Evolutionary conservation across 1,139 yeast species (phyloP).

Genomic region (Blastobotrys proliferans): DNA sequence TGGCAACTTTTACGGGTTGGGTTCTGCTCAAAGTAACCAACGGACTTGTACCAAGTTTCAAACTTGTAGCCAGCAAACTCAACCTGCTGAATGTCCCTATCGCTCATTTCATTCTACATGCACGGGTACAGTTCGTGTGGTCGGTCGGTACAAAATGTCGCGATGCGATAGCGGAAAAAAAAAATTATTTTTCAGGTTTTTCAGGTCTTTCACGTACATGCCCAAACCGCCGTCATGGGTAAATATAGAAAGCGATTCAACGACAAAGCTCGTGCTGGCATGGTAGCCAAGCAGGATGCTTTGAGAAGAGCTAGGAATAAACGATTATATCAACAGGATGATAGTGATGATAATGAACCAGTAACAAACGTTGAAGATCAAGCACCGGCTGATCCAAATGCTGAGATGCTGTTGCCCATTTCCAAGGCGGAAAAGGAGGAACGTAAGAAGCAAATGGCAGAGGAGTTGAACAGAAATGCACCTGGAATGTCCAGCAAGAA

Average conservation of each 20-base stretch:
- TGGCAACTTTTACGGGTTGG: not conserved
- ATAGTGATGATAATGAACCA: slow-evolving; percentile 1
- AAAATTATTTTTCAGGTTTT: not conserved
- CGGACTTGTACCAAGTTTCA: slow-evolving; percentile 82
- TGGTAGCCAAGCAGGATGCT: slow-evolving; percentile 75
- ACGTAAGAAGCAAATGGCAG: slow-evolving; percentile 62
- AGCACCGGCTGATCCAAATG: slow-evolving; percentile 47
- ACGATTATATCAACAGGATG: slow-evolving; percentile 28
- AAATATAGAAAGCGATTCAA: slow-evolving; percentile 76
- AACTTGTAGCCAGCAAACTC: slow-evolving; percentile 62
- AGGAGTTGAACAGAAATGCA: slow-evolving; percentile 56
- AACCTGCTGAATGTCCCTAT: slow-evolving; percentile 59
- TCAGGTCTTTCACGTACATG: too few relatives aligned
- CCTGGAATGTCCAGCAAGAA: slow-evolving; percentile 69
- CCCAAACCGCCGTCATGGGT: too few relatives aligned
- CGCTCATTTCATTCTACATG: slow-evolving; percentile 8
- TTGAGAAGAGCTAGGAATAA: slow-evolving; percentile 63
- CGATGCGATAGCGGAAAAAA: not conserved
- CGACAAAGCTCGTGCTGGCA: slow-evolving; percentile 82
- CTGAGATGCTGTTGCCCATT: slow-evolving; percentile 52
- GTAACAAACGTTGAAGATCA: slow-evolving; percentile 8
- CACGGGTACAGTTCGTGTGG: too few relatives aligned
- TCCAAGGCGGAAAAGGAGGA: slow-evolving; percentile 54
- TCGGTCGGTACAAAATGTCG: too few relatives aligned
- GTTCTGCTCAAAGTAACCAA: slow-evolving; percentile 55